Conservation (phyloP, 1,284 basidiomycete genomes). For the Ustilago trichophora region DNA sequence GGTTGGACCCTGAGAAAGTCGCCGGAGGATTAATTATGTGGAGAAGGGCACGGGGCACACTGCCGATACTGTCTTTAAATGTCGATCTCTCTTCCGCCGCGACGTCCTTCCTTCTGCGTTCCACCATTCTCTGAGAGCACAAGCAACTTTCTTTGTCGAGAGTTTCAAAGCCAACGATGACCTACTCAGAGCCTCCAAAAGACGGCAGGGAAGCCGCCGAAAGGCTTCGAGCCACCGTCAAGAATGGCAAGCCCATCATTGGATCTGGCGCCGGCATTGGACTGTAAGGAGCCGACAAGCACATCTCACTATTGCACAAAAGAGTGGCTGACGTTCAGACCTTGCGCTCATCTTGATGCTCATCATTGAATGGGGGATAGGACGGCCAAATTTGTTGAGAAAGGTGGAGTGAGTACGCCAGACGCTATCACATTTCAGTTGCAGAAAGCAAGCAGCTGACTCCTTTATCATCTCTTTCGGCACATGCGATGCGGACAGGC, state of each 20-base stretch:
- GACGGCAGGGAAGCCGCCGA: constrained; percentile 36
- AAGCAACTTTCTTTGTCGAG: no score
- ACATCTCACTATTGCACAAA: not conserved
- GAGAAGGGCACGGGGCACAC: no score
- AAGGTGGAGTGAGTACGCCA: constrained; percentile 20
- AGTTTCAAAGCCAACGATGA: constrained; percentile 3
- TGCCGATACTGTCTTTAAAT: no score
- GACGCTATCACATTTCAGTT: not conserved
- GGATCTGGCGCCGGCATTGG: constrained; percentile 48
- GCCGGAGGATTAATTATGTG: no score
- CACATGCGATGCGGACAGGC: not conserved
- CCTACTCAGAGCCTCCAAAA: constrained; percentile 22
- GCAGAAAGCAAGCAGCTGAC: not conserved
- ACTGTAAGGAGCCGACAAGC: constrained; percentile 6
- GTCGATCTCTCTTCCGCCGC: no score
- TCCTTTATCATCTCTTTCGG: not conserved
- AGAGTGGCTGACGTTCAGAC: no score
- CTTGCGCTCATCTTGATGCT: no score
- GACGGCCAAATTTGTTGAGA: constrained; percentile 42
- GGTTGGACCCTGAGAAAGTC: not conserved
- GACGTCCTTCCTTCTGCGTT: no score
- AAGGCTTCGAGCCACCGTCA: constrained; percentile 21
- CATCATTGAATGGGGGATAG: not conserved
- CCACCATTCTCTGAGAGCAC: no score
- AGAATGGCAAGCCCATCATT: constrained; percentile 37